These are phyloP conservation scores for Agaricus bisporus DNA, from an alignment of 768 basidiomycete genomes.

Conservation along the genomic window DNA sequence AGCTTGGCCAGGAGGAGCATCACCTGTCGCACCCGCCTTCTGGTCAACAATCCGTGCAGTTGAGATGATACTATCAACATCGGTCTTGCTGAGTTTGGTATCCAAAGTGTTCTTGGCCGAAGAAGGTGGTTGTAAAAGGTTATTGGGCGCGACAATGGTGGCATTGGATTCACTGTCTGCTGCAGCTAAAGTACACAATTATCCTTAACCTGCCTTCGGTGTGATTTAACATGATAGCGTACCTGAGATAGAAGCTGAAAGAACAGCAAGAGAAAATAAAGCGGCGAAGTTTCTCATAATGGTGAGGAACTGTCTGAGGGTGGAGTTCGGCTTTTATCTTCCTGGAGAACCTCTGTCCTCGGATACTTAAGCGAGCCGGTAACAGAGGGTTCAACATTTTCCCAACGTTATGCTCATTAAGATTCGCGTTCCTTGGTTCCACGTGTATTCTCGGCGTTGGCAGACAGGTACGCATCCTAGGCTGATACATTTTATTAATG, in stretches of 20 bases:
- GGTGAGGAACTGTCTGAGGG: background rate
- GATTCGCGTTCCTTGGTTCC: conserved; percentile 6
- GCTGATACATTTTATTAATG: background rate
- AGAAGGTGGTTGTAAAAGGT: conserved; percentile 1
- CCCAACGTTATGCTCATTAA: background rate
- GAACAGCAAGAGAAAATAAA: conserved; percentile 14
- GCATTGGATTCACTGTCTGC: conserved; percentile 13
- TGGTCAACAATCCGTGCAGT: conserved; percentile 32
- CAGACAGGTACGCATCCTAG: conserved; percentile 6
- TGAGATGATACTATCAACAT: conserved; percentile 27
- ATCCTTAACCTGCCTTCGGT: background rate
- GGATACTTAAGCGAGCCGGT: background rate
- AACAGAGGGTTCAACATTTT: background rate
- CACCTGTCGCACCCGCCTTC: conserved; percentile 26
- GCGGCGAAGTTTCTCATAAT: conserved; percentile 10
- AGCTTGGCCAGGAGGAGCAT: conserved; percentile 27
- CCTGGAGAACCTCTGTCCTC: background rate
- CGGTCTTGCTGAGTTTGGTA: conserved; percentile 23
- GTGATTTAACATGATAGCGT: conserved; percentile 1
- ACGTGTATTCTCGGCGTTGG: background rate
- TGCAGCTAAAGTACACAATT: background rate
- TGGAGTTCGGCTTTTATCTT: conserved; percentile 1
- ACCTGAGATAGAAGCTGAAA: conserved; percentile 19
- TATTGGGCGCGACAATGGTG: conserved; percentile 18
- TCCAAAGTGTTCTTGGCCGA: conserved; percentile 14